Conservation (phyloP, 257 asterid genomes). For the Scutellaria minor region DNA sequence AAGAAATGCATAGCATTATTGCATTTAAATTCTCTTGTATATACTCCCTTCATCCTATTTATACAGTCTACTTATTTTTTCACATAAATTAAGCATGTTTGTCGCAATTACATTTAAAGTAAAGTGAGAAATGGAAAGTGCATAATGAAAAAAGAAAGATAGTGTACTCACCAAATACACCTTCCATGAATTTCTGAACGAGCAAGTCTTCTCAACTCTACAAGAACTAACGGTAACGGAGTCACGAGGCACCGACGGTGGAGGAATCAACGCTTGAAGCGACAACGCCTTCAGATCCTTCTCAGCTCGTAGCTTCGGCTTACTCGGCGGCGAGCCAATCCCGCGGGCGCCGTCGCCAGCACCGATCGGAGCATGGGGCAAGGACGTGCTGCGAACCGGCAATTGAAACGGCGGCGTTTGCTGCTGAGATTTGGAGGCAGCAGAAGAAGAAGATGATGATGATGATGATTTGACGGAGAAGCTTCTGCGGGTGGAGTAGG, state of each 20-base stretch:
- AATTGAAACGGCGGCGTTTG: constrained; percentile 41
- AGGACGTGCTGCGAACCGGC: constrained; percentile 52
- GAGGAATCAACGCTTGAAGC: constrained; percentile 51
- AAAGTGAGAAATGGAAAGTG: background rate
- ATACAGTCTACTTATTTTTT: too few species aligned
- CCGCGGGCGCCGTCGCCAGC: constrained; percentile 35
- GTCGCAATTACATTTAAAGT: background rate
- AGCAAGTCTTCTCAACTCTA: constrained; percentile 38
- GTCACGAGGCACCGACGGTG: constrained; percentile 40
- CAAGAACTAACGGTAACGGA: constrained; percentile 34
- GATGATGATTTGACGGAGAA: constrained; percentile 49
- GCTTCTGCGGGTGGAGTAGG: constrained; percentile 78
- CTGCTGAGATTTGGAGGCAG: constrained; percentile 51
- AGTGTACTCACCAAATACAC: constrained; percentile 51
- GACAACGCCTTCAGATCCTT: constrained; percentile 66
- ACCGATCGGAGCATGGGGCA: constrained; percentile 49
- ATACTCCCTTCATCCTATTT: background rate
- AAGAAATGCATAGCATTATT: background rate
- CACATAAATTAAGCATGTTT: too few species aligned
- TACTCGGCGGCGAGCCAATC: constrained; percentile 43
- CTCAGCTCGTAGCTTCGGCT: constrained; percentile 64
- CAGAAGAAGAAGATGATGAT: constrained; percentile 28
- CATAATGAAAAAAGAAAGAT: background rate
- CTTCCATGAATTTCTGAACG: constrained; percentile 48
- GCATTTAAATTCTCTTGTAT: background rate